Evolutionary conservation across 2,329 filamentous ascomycete species (phyloP).

Genomic region (Conoideocrella luteorostrata): DNA sequence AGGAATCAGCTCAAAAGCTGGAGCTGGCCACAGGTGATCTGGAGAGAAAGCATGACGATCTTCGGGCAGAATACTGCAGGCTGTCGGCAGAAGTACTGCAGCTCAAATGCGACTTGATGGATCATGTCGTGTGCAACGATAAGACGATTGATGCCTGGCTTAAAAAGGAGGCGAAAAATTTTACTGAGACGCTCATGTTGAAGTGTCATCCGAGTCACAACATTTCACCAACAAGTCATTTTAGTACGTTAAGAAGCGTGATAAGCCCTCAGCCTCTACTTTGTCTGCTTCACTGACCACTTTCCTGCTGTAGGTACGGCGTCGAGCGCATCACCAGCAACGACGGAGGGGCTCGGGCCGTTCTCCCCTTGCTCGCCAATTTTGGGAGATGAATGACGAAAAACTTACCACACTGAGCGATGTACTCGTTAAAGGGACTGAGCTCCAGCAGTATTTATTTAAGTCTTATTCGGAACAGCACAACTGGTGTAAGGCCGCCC

Average conservation of each 20-base stretch:
- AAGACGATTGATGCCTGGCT: constrained; percentile 6
- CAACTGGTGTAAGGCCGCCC: too few species aligned
- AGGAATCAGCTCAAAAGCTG: constrained; percentile 2
- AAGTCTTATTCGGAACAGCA: too few species aligned
- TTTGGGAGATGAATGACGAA: background rate
- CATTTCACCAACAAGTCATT: background rate
- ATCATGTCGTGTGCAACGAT: constrained; percentile 2
- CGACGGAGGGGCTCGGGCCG: background rate
- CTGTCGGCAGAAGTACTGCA: constrained; percentile 2
- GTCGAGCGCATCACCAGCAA: background rate
- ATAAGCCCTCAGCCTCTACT: too few species aligned
- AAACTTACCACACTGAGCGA: too few species aligned
- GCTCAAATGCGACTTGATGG: constrained; percentile 7
- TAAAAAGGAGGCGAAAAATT: constrained; percentile 1
- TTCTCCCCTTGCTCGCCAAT: constrained; percentile 1
- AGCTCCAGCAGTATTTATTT: too few species aligned
- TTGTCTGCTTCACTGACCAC: too few species aligned
- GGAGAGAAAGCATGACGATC: constrained; percentile 2
- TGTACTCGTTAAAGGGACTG: too few species aligned
- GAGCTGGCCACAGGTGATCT: background rate
- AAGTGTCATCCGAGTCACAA: background rate
- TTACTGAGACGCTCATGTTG: background rate
- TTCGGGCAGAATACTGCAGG: background rate
- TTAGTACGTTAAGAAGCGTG: background rate
- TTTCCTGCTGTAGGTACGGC: background rate